Conservation (phyloP, 1,284 basidiomycete species). For the Chalciporus sp. region DNA sequence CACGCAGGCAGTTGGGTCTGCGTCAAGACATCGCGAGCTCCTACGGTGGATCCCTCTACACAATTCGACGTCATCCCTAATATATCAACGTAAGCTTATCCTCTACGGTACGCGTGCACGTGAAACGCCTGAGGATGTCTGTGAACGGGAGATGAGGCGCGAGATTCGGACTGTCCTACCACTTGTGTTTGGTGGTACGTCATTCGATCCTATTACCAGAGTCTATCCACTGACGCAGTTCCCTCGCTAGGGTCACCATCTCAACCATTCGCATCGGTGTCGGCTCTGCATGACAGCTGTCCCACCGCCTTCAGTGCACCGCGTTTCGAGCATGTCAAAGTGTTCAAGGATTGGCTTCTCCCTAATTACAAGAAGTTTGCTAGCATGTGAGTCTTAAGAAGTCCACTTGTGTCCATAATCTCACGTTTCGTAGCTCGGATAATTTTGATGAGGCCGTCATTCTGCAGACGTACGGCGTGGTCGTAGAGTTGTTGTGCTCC, state of each 20-base stretch:
- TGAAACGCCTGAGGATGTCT: slow-evolving; percentile 66
- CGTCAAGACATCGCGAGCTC: slow-evolving; percentile 68
- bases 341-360: slow-evolving; percentile 68
- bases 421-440: slow-evolving; percentile 24
- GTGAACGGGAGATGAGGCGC: slow-evolving; percentile 67
- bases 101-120: slow-evolving; percentile 67
- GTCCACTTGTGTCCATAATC: neutral
- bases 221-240: neutral
- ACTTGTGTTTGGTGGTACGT: slow-evolving; percentile 65
- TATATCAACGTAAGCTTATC: slow-evolving; percentile 66
- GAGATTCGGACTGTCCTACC: slow-evolving; percentile 68
- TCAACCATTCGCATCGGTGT: slow-evolving; percentile 37
- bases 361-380: slow-evolving; percentile 61
- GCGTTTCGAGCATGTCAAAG: slow-evolving; percentile 70
- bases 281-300: slow-evolving; percentile 47
- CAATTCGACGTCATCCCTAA: slow-evolving; percentile 54
- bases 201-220: neutral
- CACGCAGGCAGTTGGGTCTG: slow-evolving; percentile 20
- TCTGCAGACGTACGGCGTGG: slow-evolving; percentile 56
- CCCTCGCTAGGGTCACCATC: slow-evolving; percentile 33
- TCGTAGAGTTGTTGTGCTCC: slow-evolving; percentile 60
- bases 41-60: slow-evolving; percentile 70
- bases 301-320: slow-evolving; percentile 51
- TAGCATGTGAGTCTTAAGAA: slow-evolving; percentile 33
- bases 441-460: slow-evolving; percentile 33